Percentiles rank a stretch among this genome's conserved stretches.
phyloP scores from a whole-genome alignment of 495 filamentous ascomycete genomes.

The Xylaria palmicola region DNA sequence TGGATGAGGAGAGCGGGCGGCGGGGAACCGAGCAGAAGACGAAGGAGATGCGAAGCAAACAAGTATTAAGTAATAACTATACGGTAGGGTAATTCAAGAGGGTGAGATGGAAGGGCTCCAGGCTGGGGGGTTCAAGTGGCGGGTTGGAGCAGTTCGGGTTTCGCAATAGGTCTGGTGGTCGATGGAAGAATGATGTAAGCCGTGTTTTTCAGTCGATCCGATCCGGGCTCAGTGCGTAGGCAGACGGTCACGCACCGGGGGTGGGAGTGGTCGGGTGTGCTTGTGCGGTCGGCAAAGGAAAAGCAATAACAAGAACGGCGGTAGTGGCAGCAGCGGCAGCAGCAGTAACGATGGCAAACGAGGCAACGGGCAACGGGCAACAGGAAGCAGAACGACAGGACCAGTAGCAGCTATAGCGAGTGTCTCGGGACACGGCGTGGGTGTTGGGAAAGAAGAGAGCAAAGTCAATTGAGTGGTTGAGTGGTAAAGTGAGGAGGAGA shows the following conservation, averaged over 20 bases:
- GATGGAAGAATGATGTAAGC: slow-evolving; percentile 18
- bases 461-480: slow-evolving; percentile 15
- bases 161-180: slow-evolving; percentile 2
- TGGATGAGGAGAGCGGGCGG: slow-evolving; percentile 23
- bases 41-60: neutral
- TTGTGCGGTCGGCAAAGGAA: neutral
- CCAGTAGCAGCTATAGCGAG: slow-evolving; percentile 13
- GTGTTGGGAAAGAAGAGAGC: slow-evolving; percentile 14
- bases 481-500: slow-evolving; percentile 20
- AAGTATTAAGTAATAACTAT: slow-evolving; percentile 11
- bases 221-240: neutral
- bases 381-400: neutral
- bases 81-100: neutral
- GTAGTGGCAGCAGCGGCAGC: neutral
- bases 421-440: slow-evolving; percentile 19
- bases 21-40: slow-evolving; percentile 1
- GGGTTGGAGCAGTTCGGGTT: neutral
- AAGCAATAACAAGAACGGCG: neutral
- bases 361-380: neutral
- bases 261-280: too few relatives aligned
- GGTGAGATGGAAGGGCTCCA: neutral
- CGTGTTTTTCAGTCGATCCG: slow-evolving; percentile 6
- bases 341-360: neutral
- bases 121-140: neutral
- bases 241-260: neutral